A percentile compares a stretch with the other conserved stretches of the same genome.
Evolutionary conservation across 1,284 basidiomycete species (phyloP).

Genomic region (Ceratobasidium sp.): DNA sequence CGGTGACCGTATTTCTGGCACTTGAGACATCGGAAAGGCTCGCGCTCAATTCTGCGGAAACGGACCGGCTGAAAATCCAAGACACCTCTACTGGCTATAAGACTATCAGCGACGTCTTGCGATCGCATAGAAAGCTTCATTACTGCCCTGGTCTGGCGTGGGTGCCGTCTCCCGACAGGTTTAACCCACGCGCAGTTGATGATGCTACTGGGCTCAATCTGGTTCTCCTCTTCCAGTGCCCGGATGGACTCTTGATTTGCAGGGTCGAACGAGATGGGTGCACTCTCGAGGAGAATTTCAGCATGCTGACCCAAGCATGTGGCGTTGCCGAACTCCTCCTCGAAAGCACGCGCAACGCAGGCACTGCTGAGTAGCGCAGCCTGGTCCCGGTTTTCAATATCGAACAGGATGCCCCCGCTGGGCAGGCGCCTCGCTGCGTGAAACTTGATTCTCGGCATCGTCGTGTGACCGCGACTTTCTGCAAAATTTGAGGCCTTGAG

Average conservation of each 20-base stretch:
- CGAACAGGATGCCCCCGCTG: background rate
- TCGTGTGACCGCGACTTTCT: background rate
- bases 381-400: background rate
- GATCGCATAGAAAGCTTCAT: background rate
- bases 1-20: background rate
- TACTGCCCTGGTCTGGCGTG: constrained; percentile 3
- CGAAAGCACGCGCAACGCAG: background rate
- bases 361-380: background rate
- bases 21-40: constrained; percentile 9
- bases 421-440: background rate
- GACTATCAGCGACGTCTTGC: background rate
- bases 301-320: background rate
- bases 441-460: background rate
- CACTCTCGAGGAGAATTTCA: background rate
- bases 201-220: background rate
- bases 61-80: background rate
- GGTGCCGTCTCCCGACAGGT: background rate
- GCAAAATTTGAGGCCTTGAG: background rate
- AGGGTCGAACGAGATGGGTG: background rate
- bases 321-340: background rate
- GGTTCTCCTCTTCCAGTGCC: constrained; percentile 9
- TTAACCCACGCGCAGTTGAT: background rate
- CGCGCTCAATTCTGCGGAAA: background rate
- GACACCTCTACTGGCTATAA: background rate
- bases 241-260: background rate